Conservation (phyloP, 2,329 filamentous ascomycete genomes). For the Trichophyton schoenleinii region DNA sequence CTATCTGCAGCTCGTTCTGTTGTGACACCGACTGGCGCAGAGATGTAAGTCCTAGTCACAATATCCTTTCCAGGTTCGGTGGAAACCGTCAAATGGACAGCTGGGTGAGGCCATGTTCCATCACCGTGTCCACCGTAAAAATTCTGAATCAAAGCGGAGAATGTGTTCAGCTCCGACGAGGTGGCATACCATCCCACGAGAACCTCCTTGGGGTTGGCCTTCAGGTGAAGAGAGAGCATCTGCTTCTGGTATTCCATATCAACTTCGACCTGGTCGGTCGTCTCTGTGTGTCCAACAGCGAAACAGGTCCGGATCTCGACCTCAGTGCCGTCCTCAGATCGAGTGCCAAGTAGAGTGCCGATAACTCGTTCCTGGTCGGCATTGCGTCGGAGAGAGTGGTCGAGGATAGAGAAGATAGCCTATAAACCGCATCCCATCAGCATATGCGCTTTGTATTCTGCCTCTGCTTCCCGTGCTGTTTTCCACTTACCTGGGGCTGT, state of each 20-base stretch:
- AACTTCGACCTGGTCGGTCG: conserved; percentile 95
- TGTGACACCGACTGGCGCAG: conserved; percentile 85
- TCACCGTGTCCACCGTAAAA: conserved; percentile 97
- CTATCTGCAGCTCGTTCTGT: conserved; percentile 90
- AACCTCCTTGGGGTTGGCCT: conserved; percentile 84
- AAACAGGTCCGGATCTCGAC: conserved; percentile 94
- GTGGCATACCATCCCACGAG: conserved; percentile 98
- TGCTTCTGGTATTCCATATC: conserved; percentile 99
- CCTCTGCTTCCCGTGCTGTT: not conserved
- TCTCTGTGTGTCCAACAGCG: conserved; percentile 96
- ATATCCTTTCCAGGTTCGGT: conserved; percentile 82
- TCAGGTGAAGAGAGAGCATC: conserved; percentile 90
- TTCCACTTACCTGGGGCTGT: conserved; percentile 68
- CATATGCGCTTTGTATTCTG: not conserved
- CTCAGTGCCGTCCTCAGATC: conserved; percentile 92
- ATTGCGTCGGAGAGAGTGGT: conserved; percentile 87
- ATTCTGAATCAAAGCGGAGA: conserved; percentile 97
- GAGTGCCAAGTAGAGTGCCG: conserved; percentile 81
- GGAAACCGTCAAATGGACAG: conserved; percentile 88
- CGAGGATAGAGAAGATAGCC: conserved; percentile 57
- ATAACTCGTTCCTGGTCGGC: conserved; percentile 92
- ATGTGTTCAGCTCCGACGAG: conserved; percentile 91
- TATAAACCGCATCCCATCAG: conserved; percentile 18
- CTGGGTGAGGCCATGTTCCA: conserved; percentile 93
- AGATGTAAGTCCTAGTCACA: conserved; percentile 87